Evolutionary conservation across 2,329 filamentous ascomycete genomes (phyloP).

Genomic region (Diaporthe citriasiana): DNA sequence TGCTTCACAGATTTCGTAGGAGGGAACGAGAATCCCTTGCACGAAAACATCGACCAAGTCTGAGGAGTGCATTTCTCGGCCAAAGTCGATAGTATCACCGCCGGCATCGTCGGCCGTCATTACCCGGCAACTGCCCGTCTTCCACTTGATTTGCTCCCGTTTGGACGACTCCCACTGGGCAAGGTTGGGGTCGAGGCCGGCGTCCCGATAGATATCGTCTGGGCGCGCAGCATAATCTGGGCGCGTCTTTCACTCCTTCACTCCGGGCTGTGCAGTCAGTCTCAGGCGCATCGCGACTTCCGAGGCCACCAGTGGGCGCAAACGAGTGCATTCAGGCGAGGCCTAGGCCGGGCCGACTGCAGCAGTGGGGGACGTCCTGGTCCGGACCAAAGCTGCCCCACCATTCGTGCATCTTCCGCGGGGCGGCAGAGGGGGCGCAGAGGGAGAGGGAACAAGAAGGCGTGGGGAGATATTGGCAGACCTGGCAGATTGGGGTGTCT

Average conservation of each 20-base stretch:
- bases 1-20: no score
- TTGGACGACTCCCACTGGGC: background rate
- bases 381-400: background rate
- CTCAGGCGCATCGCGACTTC: background rate
- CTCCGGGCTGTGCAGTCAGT: background rate
- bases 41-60: background rate
- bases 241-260: background rate
- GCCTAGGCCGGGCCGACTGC: constrained; percentile 6
- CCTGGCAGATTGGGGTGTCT: constrained; percentile 1
- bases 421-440: background rate
- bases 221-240: constrained; percentile 13
- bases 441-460: background rate
- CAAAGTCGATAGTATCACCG: background rate
- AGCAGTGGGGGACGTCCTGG: background rate
- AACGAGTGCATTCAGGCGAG: background rate
- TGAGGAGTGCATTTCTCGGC: background rate
- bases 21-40: background rate
- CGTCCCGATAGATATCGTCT: constrained; percentile 6
- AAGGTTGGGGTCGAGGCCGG: background rate
- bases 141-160: background rate
- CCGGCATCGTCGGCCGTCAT: background rate
- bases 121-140: background rate
- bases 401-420: constrained; percentile 1
- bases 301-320: background rate
- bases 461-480: background rate